Evolutionary conservation across 306 rosid species (phyloP), one percentile per base, ranked within the genome.

Genomic region (Prunus fruticosa): DNA sequence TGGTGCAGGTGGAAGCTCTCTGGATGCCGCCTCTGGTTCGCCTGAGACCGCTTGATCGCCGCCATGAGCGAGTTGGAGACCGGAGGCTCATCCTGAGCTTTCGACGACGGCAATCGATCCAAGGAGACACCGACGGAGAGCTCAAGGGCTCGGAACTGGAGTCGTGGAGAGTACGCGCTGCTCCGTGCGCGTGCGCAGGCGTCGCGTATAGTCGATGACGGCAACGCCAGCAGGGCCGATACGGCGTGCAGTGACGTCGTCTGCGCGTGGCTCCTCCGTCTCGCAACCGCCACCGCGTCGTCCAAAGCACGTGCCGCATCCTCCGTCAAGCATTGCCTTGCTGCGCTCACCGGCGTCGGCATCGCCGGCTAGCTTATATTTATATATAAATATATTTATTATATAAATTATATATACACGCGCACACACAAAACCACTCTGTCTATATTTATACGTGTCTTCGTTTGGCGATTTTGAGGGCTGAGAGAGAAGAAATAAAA

Each of bases 311-410:
- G 91, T 56, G 90, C 97, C 27, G 99, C 96, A 50, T 96, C 98
- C 0, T 96, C 98, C 27, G 98, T 90, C 60, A 96, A 85, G 78
- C 92, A 92, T 89, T 96, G 97, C 93, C 93, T 87, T 73, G 98
- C 99, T 41, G 84, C 76, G 84, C 90, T 88, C 11, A 96, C 97
- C 97, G 97, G 93, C 97, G 97, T 92, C 72, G 97, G 99, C 99
- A 96, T 96, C 93, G 93, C 97, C 97, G 97, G 96, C 82, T 60
- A 85, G 87, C 97, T 85, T 75, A 5, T n/a, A 2, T 10, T 28
- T 15, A 34, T 23, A 3, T 52, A 25, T 20, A 19, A 1, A 8
- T 18, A 2, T 30, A 2, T 8, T 3, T 20, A 34, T 38, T 32
- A 10, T 57, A 53, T 53, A 28, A 19, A 43, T 71, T 20, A 32